These are phyloP conservation scores for Debaryomyces psychrophilus DNA, from an alignment of 1,139 yeast species.

Conservation along the genomic window DNA sequence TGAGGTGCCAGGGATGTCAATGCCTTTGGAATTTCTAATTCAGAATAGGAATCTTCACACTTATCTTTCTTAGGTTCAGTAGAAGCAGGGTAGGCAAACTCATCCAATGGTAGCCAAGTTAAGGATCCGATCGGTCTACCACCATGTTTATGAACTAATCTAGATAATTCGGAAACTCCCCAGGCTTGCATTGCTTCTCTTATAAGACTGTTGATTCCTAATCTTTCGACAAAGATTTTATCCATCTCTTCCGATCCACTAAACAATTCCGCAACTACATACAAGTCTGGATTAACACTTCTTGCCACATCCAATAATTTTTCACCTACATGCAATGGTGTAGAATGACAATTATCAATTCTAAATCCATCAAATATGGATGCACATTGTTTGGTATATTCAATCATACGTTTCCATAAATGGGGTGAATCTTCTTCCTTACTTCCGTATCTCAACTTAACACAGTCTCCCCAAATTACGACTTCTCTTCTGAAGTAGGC, in stretches of 20 bases:
- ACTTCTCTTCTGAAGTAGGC: conserved; percentile 91
- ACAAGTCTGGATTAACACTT: conserved; percentile 76
- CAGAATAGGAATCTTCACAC: conserved; percentile 48
- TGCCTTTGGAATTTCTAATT: conserved; percentile 65
- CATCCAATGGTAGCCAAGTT: conserved; percentile 73
- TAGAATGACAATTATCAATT: conserved; percentile 93
- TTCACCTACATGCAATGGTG: conserved; percentile 95
- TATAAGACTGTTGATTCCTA: conserved; percentile 84
- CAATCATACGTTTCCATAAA: conserved; percentile 85
- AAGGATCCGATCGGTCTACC: conserved; percentile 95
- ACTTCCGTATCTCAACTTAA: conserved; percentile 83
- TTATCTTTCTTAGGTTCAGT: conserved; percentile 36
- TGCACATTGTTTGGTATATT: conserved; percentile 78
- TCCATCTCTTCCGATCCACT: conserved; percentile 93
- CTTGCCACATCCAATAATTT: conserved; percentile 87
- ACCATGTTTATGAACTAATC: conserved; percentile 88
- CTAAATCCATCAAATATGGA: conserved; percentile 82
- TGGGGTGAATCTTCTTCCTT: conserved; percentile 81
- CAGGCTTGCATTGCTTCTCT: conserved; percentile 98
- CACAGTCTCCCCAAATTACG: conserved; percentile 97
- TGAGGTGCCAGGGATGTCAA: conserved; percentile 76
- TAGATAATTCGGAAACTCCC: conserved; percentile 82
- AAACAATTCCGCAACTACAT: conserved; percentile 92
- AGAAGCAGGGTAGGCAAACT: conserved; percentile 65
- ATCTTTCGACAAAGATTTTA: conserved; percentile 82